Conservation (phyloP, 2,329 filamentous ascomycete species). For the Neonectria punicea region DNA sequence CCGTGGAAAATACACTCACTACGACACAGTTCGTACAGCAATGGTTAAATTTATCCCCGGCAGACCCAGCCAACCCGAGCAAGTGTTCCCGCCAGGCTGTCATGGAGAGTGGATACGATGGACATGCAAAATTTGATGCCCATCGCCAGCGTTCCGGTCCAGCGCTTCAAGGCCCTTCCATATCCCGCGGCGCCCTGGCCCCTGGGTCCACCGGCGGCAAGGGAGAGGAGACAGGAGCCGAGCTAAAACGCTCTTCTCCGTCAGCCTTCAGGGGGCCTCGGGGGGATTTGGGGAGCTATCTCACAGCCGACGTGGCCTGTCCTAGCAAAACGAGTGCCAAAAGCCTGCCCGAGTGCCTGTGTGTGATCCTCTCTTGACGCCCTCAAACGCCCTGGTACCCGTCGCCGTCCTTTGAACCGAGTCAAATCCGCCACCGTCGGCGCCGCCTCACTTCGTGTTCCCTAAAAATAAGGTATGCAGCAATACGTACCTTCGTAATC, state of each 20-base stretch:
- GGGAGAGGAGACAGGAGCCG: slow-evolving; percentile 32
- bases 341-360: slow-evolving; percentile 1
- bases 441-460: slow-evolving; percentile 36
- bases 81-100: slow-evolving; percentile 15
- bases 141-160: slow-evolving; percentile 34
- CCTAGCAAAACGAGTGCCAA: neutral
- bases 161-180: slow-evolving; percentile 30
- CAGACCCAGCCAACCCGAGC: slow-evolving; percentile 10
- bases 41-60: slow-evolving; percentile 5
- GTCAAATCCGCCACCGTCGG: slow-evolving; percentile 40
- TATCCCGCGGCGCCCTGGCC: slow-evolving; percentile 32
- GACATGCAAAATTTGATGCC: slow-evolving; percentile 30
- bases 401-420: slow-evolving; percentile 41
- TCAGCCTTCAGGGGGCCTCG: slow-evolving; percentile 29
- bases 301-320: slow-evolving; percentile 14
- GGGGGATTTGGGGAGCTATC: slow-evolving; percentile 1
- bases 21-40: neutral
- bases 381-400: slow-evolving; percentile 19
- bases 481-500: slow-evolving; percentile 30
- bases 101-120: slow-evolving; percentile 26
- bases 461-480: slow-evolving; percentile 17
- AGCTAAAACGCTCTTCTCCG: slow-evolving; percentile 40
- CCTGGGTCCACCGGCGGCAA: slow-evolving; percentile 38
- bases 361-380: slow-evolving; percentile 1
- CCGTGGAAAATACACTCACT: neutral